Evolutionary conservation across 2,329 filamentous ascomycete genomes (phyloP), one percentile per base, ranked within the genome.

Genomic region (Sporothrix dimorphospora): DNA sequence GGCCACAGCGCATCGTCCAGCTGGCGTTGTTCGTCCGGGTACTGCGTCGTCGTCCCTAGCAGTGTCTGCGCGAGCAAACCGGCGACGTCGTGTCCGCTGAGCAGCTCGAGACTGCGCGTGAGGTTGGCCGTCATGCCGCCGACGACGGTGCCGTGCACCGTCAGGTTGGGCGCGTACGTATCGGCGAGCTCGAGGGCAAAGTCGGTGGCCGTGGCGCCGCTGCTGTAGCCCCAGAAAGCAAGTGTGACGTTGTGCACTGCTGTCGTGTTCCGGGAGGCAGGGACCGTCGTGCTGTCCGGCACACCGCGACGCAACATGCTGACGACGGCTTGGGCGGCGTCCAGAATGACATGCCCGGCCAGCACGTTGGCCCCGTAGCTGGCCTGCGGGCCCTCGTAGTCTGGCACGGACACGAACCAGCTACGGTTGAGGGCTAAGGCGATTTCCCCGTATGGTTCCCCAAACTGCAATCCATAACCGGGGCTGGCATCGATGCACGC

Each of bases 211-310:
- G 86, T 73, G n/a, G 81, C 80, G 14, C 85, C 85, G 4, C 85
- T 85, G 7, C 82, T 85, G 75, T 86, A 87, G 2, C 85, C 85
- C 85, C 85, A 88, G 71, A 87, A 77, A 2, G 82, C 80, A 4
- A 65, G n/a, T 7, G 38, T 65, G 47, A 83, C 77, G 3, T 75
- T 79, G 0, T 83, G 79, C 9, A 9, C 34, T 0, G 6, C 30
- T 6, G 16, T 47, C 12, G 42, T 30, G 27, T 65, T 65, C 6
- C 30, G n/a, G 12, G 14, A 65, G 24, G 59, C 27, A 1, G 59
- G 38, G 12, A 6, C n/a, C 6, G 38, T 16, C 2, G 59, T n/a
- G n/a, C n/a, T n/a, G 11, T 24, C 24, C 5, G 59, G 59, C 4
- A 65, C 63, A 21, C 45, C 40, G 21, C 4, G 75, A 72, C 3